Percentiles rank a stretch among this genome's conserved stretches.
phyloP scores from a whole-genome alignment of 202 grass and related monocot species.

The Panicum virgatum region DNA sequence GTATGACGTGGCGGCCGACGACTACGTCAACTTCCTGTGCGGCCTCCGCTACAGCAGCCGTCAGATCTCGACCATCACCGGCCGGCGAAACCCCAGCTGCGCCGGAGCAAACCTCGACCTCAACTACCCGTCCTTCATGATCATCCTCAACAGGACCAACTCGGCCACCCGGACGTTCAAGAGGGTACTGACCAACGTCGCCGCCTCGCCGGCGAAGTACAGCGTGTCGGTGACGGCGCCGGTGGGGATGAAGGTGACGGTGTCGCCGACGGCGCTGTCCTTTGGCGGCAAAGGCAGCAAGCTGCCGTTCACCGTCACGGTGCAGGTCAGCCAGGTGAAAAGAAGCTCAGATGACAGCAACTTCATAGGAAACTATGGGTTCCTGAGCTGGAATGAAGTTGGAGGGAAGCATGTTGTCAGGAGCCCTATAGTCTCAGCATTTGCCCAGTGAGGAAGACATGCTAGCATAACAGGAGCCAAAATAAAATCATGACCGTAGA shows the following conservation, averaged over 20 bases:
- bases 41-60: constrained; percentile 43
- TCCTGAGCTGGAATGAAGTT: constrained; percentile 72
- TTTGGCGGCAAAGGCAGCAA: constrained; percentile 65
- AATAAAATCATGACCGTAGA: constrained; percentile 32
- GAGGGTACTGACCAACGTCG: constrained; percentile 63
- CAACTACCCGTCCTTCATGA: constrained; percentile 78
- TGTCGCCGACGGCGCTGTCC: constrained; percentile 42
- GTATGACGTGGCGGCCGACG: constrained; percentile 49
- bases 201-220: constrained; percentile 35
- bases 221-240: constrained; percentile 39
- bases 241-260: constrained; percentile 58
- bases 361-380: constrained; percentile 65
- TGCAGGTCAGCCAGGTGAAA: constrained; percentile 50
- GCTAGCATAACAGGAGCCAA: constrained; percentile 5
- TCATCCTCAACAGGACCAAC: constrained; percentile 52
- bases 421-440: constrained; percentile 77
- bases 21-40: constrained; percentile 64
- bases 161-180: constrained; percentile 53
- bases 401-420: constrained; percentile 72
- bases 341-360: background rate
- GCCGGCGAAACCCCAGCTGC: constrained; percentile 41
- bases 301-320: constrained; percentile 52
- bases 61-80: constrained; percentile 49
- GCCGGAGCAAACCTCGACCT: constrained; percentile 51
- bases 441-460: constrained; percentile 31